Percentiles rank a stretch among this genome's conserved stretches.
Evolutionary conservation across 257 asterid genomes (phyloP).

Genomic region (Nicotiana obtusifolia): DNA sequence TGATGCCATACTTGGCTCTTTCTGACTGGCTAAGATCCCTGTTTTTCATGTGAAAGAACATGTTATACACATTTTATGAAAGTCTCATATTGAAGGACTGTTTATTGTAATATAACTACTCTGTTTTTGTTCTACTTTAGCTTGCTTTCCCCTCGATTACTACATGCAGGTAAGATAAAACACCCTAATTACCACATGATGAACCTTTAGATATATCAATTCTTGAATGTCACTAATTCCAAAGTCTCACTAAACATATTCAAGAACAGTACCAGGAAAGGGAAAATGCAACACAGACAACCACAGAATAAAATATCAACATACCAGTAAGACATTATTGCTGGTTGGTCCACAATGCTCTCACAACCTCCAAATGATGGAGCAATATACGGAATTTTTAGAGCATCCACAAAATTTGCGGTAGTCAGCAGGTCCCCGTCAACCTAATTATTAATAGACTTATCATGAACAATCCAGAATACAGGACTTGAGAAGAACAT

Average conservation of each 20-base stretch:
- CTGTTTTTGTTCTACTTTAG: not conserved
- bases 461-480: conserved; percentile 7
- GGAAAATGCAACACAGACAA: not conserved
- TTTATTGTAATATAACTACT: too few relatives aligned
- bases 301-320: not conserved
- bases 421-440: conserved; percentile 72
- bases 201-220: not conserved
- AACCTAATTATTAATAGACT: conserved; percentile 35
- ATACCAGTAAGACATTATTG: conserved; percentile 93
- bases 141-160: not conserved
- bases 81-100: not conserved
- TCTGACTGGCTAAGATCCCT: conserved; percentile 86
- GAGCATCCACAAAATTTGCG: conserved; percentile 75
- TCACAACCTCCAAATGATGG: conserved; percentile 96
- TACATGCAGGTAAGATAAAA: not conserved
- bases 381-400: conserved; percentile 81
- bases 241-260: not conserved
- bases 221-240: not conserved
- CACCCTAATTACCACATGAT: not conserved
- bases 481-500: not conserved
- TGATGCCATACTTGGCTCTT: conserved; percentile 74
- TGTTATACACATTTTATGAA: not conserved
- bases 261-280: not conserved
- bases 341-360: conserved; percentile 96
- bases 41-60: conserved; percentile 14